Evolutionary conservation across 176 grass and related monocot species (phyloP).

Genomic region (Phragmites australis): DNA sequence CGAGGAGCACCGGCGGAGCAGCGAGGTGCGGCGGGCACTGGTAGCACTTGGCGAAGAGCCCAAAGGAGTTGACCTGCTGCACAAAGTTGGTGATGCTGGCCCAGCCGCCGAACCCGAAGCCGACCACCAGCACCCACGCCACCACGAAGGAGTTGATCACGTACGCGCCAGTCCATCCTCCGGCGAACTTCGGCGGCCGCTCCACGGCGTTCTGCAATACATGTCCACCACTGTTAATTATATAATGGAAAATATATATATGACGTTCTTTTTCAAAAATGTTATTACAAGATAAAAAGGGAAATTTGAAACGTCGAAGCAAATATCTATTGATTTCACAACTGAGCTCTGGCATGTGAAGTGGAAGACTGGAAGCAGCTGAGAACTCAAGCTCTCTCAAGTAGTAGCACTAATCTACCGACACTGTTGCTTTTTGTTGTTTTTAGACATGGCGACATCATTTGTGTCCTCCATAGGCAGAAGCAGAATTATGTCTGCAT

Average conservation of each 20-base stretch:
- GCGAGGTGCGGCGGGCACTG: conserved; percentile 65
- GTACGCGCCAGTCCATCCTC: conserved; percentile 80
- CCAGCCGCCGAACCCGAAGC: conserved; percentile 95
- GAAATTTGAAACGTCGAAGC: background rate
- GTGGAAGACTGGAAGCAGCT: background rate
- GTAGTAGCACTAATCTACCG: background rate
- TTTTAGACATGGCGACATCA: conserved; percentile 39
- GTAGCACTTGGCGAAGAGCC: conserved; percentile 95
- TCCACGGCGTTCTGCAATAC: conserved; percentile 82
- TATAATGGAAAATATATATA: background rate
- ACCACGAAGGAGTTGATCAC: conserved; percentile 92
- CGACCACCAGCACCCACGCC: conserved; percentile 92
- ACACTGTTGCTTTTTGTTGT: conserved; percentile 22
- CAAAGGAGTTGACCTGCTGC: conserved; percentile 74
- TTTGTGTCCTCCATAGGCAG: conserved; percentile 16
- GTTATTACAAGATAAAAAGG: background rate
- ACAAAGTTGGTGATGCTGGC: conserved; percentile 97
- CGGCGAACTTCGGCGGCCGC: conserved; percentile 60
- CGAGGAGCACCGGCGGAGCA: background rate
- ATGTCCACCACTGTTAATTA: background rate
- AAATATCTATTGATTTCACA: conserved; percentile 16
- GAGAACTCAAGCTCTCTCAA: background rate
- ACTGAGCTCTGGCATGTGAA: background rate
- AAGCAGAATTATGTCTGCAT: conserved; percentile 26
- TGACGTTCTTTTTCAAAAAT: background rate